Evolutionary conservation across 2,329 filamentous ascomycete genomes (phyloP), one percentile per base, ranked within the genome.

Genomic region (Aspergillus ochraceoroseus): DNA sequence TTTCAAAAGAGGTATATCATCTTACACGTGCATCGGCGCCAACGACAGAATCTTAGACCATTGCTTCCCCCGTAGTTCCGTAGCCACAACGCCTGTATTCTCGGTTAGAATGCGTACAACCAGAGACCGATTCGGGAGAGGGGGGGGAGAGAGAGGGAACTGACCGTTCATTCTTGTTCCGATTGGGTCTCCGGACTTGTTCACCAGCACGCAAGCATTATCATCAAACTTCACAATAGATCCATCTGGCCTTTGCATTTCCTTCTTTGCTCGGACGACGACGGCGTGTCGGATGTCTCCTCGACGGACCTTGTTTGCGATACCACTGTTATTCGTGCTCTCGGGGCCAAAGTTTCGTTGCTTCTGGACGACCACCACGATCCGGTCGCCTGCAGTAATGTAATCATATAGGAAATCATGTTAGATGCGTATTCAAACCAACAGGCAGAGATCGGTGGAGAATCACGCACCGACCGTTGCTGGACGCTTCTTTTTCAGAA

Each of bases 41-140:
- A 98, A 79, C 55, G 87, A 94, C 62, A 98, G 69, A 58, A 98
- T 96, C 79, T 96, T 98, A 58, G 88, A 94, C 92, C 92, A 98
- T 71, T 94, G 84, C 75, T 86, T 92, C 63, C 86, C 80, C 63
- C 86, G 82, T 65, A 98, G 69, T 72, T 98, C 92, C 19, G 82
- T 77, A 44, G 88, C 92, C 30, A 98, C 92, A 30, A 96, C 80
- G 52, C 89, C 79, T 79, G 60, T 56, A 48, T n/a, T 5, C 5
- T 7, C 20, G 11, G 51, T 57, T 38, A 59, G 54, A 49, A 52
- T 44, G 32, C 34, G 27, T 27, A 12, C 35, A 25, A 22, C 7
- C 4, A 22, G 5, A 22, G 20, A 22, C 5, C 5, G 20, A 22
- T 5, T 22, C 20, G 9, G 9, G 20, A 22, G 12, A 17, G 9